A percentile compares a stretch with the other conserved stretches of the same genome.
These are phyloP conservation scores for Mollisiaceae sp. DNA, from an alignment of 2,329 filamentous ascomycete species.

Conservation along the genomic window DNA sequence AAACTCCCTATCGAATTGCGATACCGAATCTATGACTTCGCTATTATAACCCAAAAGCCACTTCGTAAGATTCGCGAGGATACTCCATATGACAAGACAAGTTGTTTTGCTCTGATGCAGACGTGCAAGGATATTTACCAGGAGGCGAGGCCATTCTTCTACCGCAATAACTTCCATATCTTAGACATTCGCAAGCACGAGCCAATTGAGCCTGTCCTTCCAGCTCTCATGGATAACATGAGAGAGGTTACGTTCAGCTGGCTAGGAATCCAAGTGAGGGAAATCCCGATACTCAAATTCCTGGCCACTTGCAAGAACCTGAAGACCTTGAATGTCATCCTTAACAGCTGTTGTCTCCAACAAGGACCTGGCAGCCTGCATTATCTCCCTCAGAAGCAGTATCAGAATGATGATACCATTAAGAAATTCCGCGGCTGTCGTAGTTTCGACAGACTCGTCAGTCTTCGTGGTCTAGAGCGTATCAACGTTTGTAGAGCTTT, in stretches of 20 bases:
- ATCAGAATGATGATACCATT: slow-evolving; percentile 17
- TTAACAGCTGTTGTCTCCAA: too few relatives aligned
- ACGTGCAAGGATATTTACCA: slow-evolving; percentile 24
- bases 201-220: not conserved
- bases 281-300: slow-evolving; percentile 10
- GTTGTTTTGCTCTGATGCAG: slow-evolving; percentile 25
- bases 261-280: slow-evolving; percentile 16
- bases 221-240: slow-evolving; percentile 8
- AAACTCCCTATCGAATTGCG: slow-evolving; percentile 31
- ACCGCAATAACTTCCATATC: slow-evolving; percentile 29
- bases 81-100: not conserved
- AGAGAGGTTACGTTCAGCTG: slow-evolving; percentile 27
- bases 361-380: too few relatives aligned
- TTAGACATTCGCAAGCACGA: not conserved
- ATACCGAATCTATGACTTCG: slow-evolving; percentile 28
- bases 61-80: not conserved
- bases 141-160: slow-evolving; percentile 30
- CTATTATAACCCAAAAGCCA: slow-evolving; percentile 10
- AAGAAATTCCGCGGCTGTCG: slow-evolving; percentile 26
- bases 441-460: slow-evolving; percentile 28
- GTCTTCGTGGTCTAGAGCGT: slow-evolving; percentile 26
- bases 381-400: too few relatives aligned
- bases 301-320: slow-evolving; percentile 15
- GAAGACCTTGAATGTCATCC: slow-evolving; percentile 14
- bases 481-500: slow-evolving; percentile 22